Base-by-base conservation (phyloP, 306 rosid genomes). In the Vigna angularis region DNA sequence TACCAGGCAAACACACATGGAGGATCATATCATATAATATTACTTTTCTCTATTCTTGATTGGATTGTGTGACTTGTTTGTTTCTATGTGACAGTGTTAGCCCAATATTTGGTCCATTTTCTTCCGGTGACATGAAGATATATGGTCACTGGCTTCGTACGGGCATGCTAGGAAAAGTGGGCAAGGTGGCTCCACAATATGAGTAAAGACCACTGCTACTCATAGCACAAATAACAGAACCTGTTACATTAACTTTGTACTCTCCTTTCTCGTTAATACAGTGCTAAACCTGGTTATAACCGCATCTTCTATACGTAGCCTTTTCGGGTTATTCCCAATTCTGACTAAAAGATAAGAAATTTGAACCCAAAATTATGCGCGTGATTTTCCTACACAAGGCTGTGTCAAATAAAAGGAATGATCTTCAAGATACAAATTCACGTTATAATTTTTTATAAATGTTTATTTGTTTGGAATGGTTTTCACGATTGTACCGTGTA, bases 1-100 rank as follows among this genome's bases (percentile, higher is more conserved):
- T 68, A 68, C 9, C 69, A 20, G 69, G 69, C 81, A 76, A 62
- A 70, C 16, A 80, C 77, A 72, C 85, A 70, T 72, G 85, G 85
- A 59, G 69, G 28, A 76, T 71, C 84, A 49, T 58, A 48, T 66
- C n/a, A 26, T 20, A 55, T 47, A 4, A 44, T 20, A 11, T 70
- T 40, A 63, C 36, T 26, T 28, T 40, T 34, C 10, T 13, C 17
- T 62, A 10, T 77, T 64, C 45, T 81, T 84, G 73, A 79, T 64
- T 70, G 74, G 85, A 74, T 36, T 30, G 71, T 42, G 66, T 47
- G 45, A 64, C 76, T 72, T 58, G 75, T 58, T 62, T 71, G 78
- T 79, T 74, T 82, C 45, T 69, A 34, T 9, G n/a, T 78, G 74
- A 76, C 83, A 44, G 55, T 40, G 50, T 28, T 22, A 44, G 42